Evolutionary conservation across 106 monocot species (phyloP), one percentile per base, ranked within the genome.

Genomic region (Dioscorea dumetorum): DNA sequence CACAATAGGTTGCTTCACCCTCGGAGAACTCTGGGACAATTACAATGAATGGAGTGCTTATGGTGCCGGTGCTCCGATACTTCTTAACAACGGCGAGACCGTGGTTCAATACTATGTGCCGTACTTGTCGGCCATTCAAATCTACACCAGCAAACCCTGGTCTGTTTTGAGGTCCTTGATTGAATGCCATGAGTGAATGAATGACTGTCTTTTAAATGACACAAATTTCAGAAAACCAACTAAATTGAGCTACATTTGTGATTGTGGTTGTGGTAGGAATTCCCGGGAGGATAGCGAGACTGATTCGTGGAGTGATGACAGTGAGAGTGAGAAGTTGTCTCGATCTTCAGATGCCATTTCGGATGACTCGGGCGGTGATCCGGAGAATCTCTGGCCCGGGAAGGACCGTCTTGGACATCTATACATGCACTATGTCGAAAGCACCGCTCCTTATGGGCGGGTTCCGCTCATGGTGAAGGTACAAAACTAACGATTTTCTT

Each of bases 31-130:
- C 28, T 95, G 95, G 95, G 85, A 91, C 7, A 76, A 71, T 58
- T 95, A 88, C 35, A 62, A 69, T 17, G 88, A 95, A 72, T 91
- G 88, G 85, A 95, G 95, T 63, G 90, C 77, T 4, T 95, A 83
- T 67, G 95, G 95, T 59, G 66, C 70, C 8, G 82, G 79, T 33
- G 62, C 76, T 70, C 85, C 85, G 0, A 75, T 90, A 24, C 58
- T 52, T 7, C 57, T 75, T 54, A 52, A 13, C 33, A 33, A 24
- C 12, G 71, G 71, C 12, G 72, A 82, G 28, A 70, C 53, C 32
- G 77, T 80, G 20, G 73, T 78, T 24, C 85, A 90, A 22, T 90
- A 92, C 57, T 92, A 80, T 73, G 83, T 83, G 13, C 91, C 91
- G 22, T 80, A 84, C 65, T 69, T 97, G 9, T 97, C 97, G n/a